phyloP scores from a whole-genome alignment of 2,329 filamentous ascomycete species.

The Nakataea oryzae region DNA sequence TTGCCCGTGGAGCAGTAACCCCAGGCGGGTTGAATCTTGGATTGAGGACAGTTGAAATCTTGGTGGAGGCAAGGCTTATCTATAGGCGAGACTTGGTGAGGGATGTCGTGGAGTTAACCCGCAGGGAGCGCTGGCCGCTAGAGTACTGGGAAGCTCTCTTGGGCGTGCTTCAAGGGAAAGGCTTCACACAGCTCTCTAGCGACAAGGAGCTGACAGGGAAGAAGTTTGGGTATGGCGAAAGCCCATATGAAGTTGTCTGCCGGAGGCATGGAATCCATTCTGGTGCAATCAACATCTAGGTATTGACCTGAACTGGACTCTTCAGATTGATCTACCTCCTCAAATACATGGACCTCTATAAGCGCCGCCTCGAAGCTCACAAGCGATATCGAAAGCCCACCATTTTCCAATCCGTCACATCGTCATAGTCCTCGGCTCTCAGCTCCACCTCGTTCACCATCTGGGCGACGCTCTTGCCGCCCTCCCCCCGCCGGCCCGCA shows the following conservation, averaged over 20 bases:
- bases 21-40: not conserved
- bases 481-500: conserved; percentile 15
- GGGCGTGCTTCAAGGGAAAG: not conserved
- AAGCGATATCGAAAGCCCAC: conserved; percentile 48
- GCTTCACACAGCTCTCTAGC: not conserved
- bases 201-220: not conserved
- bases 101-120: not conserved
- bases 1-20: too few relatives aligned
- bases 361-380: conserved; percentile 11
- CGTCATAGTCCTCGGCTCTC: conserved; percentile 37
- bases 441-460: conserved; percentile 25
- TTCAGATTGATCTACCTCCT: too few relatives aligned
- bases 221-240: too few relatives aligned
- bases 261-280: too few relatives aligned
- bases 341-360: too few relatives aligned
- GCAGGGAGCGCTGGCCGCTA: not conserved
- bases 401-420: conserved; percentile 50
- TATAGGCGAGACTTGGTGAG: not conserved
- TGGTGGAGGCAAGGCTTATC: not conserved
- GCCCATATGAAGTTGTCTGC: too few relatives aligned
- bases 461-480: conserved; percentile 14
- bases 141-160: not conserved
- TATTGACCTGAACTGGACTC: too few relatives aligned
- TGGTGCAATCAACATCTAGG: too few relatives aligned
- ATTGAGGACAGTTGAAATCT: not conserved